These are phyloP conservation scores for Bullera alba DNA, from an alignment of 768 basidiomycete species.

Conservation along the genomic window DNA sequence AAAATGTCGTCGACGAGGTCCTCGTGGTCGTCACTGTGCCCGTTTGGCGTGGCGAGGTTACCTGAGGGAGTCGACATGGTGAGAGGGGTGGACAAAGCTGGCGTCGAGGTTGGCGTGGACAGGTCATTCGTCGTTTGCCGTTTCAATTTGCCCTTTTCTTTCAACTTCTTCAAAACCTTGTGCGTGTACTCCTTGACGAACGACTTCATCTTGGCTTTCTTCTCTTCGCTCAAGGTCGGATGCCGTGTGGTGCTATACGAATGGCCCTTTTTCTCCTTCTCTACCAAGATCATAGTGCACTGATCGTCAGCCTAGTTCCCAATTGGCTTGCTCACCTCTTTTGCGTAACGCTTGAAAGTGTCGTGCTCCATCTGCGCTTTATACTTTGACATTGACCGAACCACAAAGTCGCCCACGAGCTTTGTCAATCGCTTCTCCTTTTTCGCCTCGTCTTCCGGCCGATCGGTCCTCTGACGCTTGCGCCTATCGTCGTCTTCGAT, in stretches of 20 bases:
- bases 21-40: background rate
- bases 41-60: background rate
- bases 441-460: slow-evolving; percentile 14
- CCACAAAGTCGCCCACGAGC: slow-evolving; percentile 81
- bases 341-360: slow-evolving; percentile 87
- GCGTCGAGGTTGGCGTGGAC: slow-evolving; percentile 1
- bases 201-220: slow-evolving; percentile 78
- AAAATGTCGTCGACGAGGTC: slow-evolving; percentile 17
- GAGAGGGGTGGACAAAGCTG: background rate
- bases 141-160: slow-evolving; percentile 35
- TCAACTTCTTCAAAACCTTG: slow-evolving; percentile 54
- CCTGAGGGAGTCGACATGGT: slow-evolving; percentile 1
- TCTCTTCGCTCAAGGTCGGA: slow-evolving; percentile 81
- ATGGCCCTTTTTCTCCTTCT: slow-evolving; percentile 89
- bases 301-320: slow-evolving; percentile 43
- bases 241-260: slow-evolving; percentile 62
- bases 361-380: slow-evolving; percentile 64
- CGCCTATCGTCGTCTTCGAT: slow-evolving; percentile 14
- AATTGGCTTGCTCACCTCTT: slow-evolving; percentile 59
- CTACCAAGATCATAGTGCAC: slow-evolving; percentile 79
- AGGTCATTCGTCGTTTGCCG: background rate
- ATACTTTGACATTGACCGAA: slow-evolving; percentile 87
- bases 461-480: slow-evolving; percentile 21
- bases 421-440: slow-evolving; percentile 73
- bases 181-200: slow-evolving; percentile 85